Conservation (phyloP, 306 rosid genomes). For the Sindora glabra region DNA sequence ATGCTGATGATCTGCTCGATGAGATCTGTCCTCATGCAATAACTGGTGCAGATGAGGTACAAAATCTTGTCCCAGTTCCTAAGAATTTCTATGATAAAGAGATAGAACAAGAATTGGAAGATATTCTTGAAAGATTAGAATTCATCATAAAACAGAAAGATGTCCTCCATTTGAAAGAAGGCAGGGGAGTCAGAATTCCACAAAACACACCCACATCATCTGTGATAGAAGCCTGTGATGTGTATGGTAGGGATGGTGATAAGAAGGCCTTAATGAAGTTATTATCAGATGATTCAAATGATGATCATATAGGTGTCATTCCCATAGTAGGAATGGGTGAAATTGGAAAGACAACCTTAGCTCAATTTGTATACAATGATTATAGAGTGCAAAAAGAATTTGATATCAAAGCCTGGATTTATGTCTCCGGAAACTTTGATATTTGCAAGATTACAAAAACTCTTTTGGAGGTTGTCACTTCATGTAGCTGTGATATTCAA, state of each 20-base stretch:
- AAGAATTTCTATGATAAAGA: conserved; percentile 26
- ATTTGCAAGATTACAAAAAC: conserved; percentile 31
- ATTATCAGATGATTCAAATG: not conserved
- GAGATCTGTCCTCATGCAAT: conserved; percentile 15
- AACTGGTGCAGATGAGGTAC: too few relatives aligned
- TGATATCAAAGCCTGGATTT: conserved; percentile 17
- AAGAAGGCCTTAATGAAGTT: conserved; percentile 19
- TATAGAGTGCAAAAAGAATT: conserved; percentile 3
- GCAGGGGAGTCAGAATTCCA: not conserved
- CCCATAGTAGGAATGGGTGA: conserved; percentile 37
- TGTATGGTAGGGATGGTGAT: conserved; percentile 32
- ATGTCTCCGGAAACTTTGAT: conserved; percentile 27
- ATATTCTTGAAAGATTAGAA: conserved; percentile 27
- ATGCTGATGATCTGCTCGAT: conserved; percentile 21
- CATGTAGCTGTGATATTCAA: conserved; percentile 6
- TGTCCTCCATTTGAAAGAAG: conserved; percentile 29
- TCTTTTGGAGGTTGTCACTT: conserved; percentile 17
- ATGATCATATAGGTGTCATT: not conserved
- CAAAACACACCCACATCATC: conserved; percentile 32
- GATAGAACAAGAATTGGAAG: conserved; percentile 21
- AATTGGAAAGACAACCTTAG: conserved; percentile 44
- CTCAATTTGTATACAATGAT: conserved; percentile 29
- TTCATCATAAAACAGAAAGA: conserved; percentile 31
- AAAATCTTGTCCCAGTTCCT: conserved; percentile 29
- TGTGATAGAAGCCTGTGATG: conserved; percentile 33